A percentile compares a stretch with the other conserved stretches of the same genome.
Evolutionary conservation across 495 filamentous ascomycete species (phyloP).

Genomic region (Penicillium paradoxum): DNA sequence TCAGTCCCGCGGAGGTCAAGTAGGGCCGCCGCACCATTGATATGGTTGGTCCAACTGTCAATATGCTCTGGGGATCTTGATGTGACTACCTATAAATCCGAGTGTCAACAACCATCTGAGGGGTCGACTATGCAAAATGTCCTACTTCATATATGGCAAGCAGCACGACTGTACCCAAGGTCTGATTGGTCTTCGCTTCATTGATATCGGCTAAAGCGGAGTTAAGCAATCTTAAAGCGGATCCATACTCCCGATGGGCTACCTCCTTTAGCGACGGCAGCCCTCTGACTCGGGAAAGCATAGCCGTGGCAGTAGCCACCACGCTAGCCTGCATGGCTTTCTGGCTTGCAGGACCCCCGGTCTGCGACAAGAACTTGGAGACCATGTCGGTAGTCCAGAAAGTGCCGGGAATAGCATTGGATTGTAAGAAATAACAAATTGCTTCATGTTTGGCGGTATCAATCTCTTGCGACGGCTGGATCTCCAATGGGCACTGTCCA

Average conservation of each 20-base stretch:
- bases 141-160: constrained; percentile 49
- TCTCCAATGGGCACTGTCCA: constrained; percentile 14
- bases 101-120: constrained; percentile 8
- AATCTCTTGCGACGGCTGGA: constrained; percentile 21
- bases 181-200: constrained; percentile 56
- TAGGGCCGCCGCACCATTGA: constrained; percentile 54
- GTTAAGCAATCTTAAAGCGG: constrained; percentile 46
- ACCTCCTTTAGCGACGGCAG: constrained; percentile 29
- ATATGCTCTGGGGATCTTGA: constrained; percentile 42
- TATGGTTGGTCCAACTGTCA: constrained; percentile 54
- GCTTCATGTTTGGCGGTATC: constrained; percentile 33
- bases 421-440: constrained; percentile 40
- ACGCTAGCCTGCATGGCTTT: constrained; percentile 43
- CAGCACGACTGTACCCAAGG: constrained; percentile 57
- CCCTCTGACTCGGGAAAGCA: constrained; percentile 40
- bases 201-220: constrained; percentile 48
- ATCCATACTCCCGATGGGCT: constrained; percentile 45
- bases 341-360: constrained; percentile 18
- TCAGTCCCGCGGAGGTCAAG: constrained; percentile 51
- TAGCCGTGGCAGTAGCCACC: constrained; percentile 47
- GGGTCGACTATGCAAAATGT: not conserved
- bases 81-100: constrained; percentile 37
- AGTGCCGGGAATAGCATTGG: constrained; percentile 35
- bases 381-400: constrained; percentile 28
- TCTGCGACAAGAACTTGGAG: constrained; percentile 20